Evolutionary conservation across 2,329 filamentous ascomycete genomes (phyloP), one percentile per base, ranked within the genome.

Genomic region (Tolypocladium inflatum): DNA sequence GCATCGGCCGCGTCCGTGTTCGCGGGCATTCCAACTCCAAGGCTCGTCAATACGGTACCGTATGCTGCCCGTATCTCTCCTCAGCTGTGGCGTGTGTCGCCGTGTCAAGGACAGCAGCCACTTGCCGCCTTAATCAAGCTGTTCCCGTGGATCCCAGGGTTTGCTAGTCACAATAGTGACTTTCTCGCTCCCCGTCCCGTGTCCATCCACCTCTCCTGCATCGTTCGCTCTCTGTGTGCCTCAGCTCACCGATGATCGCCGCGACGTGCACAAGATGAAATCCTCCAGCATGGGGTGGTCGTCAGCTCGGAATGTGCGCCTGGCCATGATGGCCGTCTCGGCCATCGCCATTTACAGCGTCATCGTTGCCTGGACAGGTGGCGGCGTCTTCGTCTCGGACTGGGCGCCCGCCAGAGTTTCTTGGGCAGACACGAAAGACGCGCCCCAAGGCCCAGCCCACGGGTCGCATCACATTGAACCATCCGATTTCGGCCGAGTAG

Each of bases 401-500:
- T 48, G 15, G 23, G 19, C 45, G 6, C 33, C 37, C 45, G 43
- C 39, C n/a, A 38, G 42, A 38, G 26, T n/a, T 7, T n/a, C 35
- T n/a, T 56, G 55, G 55, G 15, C 43, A 10, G 43, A 33, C 55
- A 3, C 42, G 7, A 50, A 51, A 21, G n/a, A 51, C 21, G n/a
- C 23, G 2, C 17, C 30, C 19, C 13, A 33, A n/a, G 48, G 48
- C 48, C 15, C 23, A 26, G 43, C 23, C 15, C 8, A 48, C n/a
- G 30, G 30, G 10, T n/a, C 48, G 23, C 17, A 17, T 11, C 43
- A 15, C 23, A 30, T 19, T 17, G 35, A 19, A 19, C 23, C 21
- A 2, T 30, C 54, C 3, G 61, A 62, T 33, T 56, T 59, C 37
- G 56, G 41, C 17, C 55, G 61, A 19, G 58, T 60, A 19, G 39